A percentile compares a stretch with the other conserved stretches of the same genome.
Conservation (phyloP, 345 rosid species). For the Melastoma malabathricum region DNA sequence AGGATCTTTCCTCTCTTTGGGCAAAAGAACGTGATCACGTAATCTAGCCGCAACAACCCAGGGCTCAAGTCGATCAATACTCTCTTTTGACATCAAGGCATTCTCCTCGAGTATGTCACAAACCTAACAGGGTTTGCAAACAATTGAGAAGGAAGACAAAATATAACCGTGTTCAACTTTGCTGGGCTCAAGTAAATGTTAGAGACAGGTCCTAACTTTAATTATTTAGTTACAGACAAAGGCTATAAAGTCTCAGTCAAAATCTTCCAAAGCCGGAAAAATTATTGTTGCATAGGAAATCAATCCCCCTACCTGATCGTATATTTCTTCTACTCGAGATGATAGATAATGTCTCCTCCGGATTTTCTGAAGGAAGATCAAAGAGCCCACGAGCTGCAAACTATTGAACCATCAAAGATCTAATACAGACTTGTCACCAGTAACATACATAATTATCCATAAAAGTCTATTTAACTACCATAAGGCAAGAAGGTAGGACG, state of each 20-base stretch:
- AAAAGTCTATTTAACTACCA: constrained; percentile 30
- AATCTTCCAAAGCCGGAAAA: background rate
- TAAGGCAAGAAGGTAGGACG: constrained; percentile 24
- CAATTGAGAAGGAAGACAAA: background rate
- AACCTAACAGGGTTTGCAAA: constrained; percentile 28
- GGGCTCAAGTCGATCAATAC: constrained; percentile 40
- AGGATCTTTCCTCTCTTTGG: constrained; percentile 78
- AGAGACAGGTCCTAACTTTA: no score
- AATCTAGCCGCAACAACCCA: constrained; percentile 80
- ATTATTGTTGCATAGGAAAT: background rate
- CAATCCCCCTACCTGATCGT: constrained; percentile 38
- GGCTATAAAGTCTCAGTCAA: background rate
- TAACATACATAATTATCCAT: constrained; percentile 18
- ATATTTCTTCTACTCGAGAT: constrained; percentile 54
- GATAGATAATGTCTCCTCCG: constrained; percentile 27
- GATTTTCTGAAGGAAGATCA: constrained; percentile 30
- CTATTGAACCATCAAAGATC: constrained; percentile 42
- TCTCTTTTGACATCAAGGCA: constrained; percentile 44
- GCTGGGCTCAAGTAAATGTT: no score
- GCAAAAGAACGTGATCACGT: constrained; percentile 76
- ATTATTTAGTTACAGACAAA: no score
- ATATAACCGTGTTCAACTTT: background rate
- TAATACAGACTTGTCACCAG: constrained; percentile 22
- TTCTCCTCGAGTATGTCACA: constrained; percentile 84
- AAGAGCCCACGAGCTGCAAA: constrained; percentile 50